phyloP scores from a whole-genome alignment of 306 rosid species.

The Chamaecrista fasciculata region DNA sequence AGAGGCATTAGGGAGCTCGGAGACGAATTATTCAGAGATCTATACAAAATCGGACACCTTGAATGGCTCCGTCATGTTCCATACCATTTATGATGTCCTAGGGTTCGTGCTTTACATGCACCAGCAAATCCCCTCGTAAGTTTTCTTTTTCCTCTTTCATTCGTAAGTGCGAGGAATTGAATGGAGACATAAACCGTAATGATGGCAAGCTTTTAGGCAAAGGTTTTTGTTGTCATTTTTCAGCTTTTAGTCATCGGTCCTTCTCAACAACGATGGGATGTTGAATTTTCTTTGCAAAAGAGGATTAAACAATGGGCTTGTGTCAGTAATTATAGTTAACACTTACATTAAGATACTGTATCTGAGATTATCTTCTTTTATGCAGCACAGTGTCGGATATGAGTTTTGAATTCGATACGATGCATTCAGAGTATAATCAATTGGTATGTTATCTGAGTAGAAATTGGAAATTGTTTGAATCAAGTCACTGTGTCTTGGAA shows the following conservation, averaged over 20 bases:
- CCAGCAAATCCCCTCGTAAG: constrained; percentile 91
- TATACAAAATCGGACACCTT: constrained; percentile 43
- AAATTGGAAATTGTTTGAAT: constrained; percentile 31
- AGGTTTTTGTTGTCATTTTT: not conserved
- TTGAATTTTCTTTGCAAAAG: not conserved
- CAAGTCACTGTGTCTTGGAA: constrained; percentile 6
- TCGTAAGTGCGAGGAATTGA: constrained; percentile 21
- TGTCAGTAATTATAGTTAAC: not conserved
- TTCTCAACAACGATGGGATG: not conserved
- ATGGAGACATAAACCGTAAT: not conserved
- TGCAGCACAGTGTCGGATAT: constrained; percentile 75
- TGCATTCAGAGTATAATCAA: constrained; percentile 46
- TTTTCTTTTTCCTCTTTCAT: constrained; percentile 19
- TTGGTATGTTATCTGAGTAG: constrained; percentile 47
- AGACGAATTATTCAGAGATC: constrained; percentile 42
- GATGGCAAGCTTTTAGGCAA: no score
- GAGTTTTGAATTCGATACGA: constrained; percentile 57
- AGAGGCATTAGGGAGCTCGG: constrained; percentile 4
- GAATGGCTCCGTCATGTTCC: constrained; percentile 56
- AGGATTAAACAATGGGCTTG: not conserved
- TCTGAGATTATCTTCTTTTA: constrained; percentile 1
- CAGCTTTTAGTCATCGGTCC: not conserved
- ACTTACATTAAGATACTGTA: not conserved
- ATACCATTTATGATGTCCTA: constrained; percentile 62
- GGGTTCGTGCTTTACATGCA: constrained; percentile 81